Percentiles rank a stretch among this genome's conserved stretches.
These are phyloP conservation scores for Aurifilum marmelostoma DNA, from an alignment of 2,329 filamentous ascomycete genomes.

Conservation along the genomic window DNA sequence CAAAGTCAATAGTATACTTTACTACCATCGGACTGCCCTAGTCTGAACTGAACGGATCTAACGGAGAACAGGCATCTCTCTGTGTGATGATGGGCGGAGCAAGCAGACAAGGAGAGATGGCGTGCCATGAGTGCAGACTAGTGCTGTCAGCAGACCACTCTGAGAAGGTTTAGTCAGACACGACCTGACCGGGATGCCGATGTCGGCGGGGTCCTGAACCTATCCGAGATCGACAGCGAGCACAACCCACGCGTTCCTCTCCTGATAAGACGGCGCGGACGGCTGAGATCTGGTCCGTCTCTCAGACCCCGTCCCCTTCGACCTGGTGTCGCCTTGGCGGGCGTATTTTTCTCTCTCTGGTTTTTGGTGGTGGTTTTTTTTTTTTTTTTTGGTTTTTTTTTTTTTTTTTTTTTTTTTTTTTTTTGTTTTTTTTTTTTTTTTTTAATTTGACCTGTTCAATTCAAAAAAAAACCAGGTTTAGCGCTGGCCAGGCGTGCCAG, in stretches of 20 bases:
- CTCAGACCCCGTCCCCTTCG: neutral
- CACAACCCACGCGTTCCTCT: neutral
- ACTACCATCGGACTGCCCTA: neutral
- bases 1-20: neutral
- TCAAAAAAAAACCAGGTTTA: too few species aligned
- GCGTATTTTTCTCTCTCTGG: neutral
- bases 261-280: conserved; percentile 2
- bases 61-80: neutral
- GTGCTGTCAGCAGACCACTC: neutral
- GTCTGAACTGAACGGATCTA: neutral
- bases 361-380: too few species aligned
- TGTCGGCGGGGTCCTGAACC: neutral
- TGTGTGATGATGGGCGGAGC: neutral
- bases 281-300: neutral
- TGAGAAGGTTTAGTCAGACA: neutral
- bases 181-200: neutral
- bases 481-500: neutral
- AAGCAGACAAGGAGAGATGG: neutral
- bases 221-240: neutral
- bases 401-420: neutral
- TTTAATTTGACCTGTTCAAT: too few species aligned
- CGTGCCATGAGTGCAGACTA: neutral
- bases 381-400: neutral
- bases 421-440: too few species aligned
- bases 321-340: neutral